These are phyloP conservation scores for Penicillium griseofulvum DNA, from an alignment of 2,329 filamentous ascomycete genomes.

Conservation along the genomic window DNA sequence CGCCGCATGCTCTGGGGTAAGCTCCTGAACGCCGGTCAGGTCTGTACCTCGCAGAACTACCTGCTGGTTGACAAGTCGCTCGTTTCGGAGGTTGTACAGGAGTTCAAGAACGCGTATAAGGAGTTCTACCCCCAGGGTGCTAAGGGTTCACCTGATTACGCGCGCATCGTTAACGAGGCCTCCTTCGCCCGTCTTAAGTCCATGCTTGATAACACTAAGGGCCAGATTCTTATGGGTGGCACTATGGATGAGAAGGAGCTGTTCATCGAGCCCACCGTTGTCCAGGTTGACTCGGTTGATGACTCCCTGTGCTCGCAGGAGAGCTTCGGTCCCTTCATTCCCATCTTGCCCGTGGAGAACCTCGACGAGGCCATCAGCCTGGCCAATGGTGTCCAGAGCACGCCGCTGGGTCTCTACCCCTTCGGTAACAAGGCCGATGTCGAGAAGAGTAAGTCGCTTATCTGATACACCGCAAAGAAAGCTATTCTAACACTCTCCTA, in stretches of 20 bases:
- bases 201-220: constrained; percentile 81
- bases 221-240: constrained; percentile 84
- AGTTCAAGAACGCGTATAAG: constrained; percentile 67
- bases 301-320: constrained; percentile 80
- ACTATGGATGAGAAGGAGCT: constrained; percentile 73
- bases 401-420: constrained; percentile 77
- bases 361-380: constrained; percentile 83
- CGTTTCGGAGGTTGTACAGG: constrained; percentile 67
- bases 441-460: constrained; percentile 58
- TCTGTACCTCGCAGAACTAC: constrained; percentile 93
- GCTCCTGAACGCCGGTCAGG: constrained; percentile 78
- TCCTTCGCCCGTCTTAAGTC: constrained; percentile 82
- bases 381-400: constrained; percentile 76
- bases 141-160: constrained; percentile 73
- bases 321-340: constrained; percentile 89
- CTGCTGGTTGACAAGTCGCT: constrained; percentile 76
- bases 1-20: constrained; percentile 87
- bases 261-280: constrained; percentile 89
- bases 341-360: constrained; percentile 72
- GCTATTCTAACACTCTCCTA: constrained; percentile 24
- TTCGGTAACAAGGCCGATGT: constrained; percentile 82
- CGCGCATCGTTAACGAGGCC: constrained; percentile 73
- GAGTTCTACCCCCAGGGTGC: constrained; percentile 83
- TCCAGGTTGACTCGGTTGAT: constrained; percentile 71
- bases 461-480: background rate